phyloP scores from a whole-genome alignment of 345 rosid genomes.

The Acer campestre region DNA sequence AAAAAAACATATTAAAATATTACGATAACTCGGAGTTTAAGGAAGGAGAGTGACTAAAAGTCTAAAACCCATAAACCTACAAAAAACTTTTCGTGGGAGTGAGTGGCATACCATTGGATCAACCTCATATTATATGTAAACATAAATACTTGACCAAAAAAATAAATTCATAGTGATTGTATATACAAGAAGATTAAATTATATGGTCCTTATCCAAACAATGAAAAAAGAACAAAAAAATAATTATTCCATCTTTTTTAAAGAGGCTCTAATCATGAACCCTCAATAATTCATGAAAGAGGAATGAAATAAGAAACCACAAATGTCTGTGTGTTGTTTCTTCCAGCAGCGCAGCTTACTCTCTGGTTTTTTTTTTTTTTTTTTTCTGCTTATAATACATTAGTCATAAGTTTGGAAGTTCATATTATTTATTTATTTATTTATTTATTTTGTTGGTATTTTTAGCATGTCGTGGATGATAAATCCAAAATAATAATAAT shows the following conservation, averaged over 20 bases:
- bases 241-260: not conserved
- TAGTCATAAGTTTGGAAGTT: not conserved
- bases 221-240: not conserved
- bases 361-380: too few relatives aligned
- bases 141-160: too few relatives aligned
- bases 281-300: conserved; percentile 14
- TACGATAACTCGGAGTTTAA: too few relatives aligned
- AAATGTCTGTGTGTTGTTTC: not conserved
- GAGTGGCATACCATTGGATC: too few relatives aligned
- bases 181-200: not conserved
- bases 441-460: not conserved
- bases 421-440: not conserved
- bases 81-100: too few relatives aligned
- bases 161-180: not conserved
- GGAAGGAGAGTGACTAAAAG: too few relatives aligned
- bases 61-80: too few relatives aligned
- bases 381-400: too few relatives aligned
- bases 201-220: conserved; percentile 1
- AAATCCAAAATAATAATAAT: too few relatives aligned
- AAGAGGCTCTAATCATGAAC: not conserved
- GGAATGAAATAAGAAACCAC: not conserved
- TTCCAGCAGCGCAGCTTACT: not conserved
- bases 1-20: too few relatives aligned
- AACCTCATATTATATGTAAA: too few relatives aligned
- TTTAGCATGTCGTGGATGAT: too few relatives aligned